A percentile compares a stretch with the other conserved stretches of the same genome.
Conservation (phyloP, 768 basidiomycete species). For the Leccinum uliginosum region DNA sequence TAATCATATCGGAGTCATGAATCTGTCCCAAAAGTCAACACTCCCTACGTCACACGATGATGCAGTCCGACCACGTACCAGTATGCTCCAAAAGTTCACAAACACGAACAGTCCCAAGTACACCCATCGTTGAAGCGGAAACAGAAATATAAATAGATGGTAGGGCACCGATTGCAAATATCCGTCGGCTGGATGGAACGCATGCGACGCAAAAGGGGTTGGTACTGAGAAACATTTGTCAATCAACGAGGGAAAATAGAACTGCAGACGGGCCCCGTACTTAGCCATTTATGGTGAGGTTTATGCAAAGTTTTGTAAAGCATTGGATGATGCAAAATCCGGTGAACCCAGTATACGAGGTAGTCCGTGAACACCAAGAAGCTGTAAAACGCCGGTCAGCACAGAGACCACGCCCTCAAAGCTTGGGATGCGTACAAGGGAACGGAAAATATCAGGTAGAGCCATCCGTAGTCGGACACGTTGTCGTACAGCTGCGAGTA, state of each 20-base stretch:
- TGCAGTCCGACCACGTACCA: conserved; percentile 45
- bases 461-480: conserved; percentile 74
- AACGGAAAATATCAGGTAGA: conserved; percentile 63
- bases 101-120: conserved; percentile 86
- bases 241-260: not conserved
- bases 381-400: conserved; percentile 30
- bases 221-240: conserved; percentile 57
- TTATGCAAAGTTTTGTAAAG: conserved; percentile 94
- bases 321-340: conserved; percentile 76
- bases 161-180: conserved; percentile 94
- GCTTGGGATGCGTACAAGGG: conserved; percentile 49
- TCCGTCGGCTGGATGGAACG: conserved; percentile 96
- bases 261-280: conserved; percentile 42
- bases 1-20: conserved; percentile 99
- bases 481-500: conserved; percentile 75
- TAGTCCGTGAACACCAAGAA: conserved; percentile 91
- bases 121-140: conserved; percentile 82
- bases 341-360: conserved; percentile 95
- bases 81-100: conserved; percentile 92
- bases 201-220: conserved; percentile 95
- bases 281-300: conserved; percentile 98
- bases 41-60: not conserved
- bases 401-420: not conserved
- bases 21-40: conserved; percentile 49
- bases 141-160: conserved; percentile 84